phyloP scores from a whole-genome alignment of 1,139 yeast genomes.

The Suhomyces chickasaworum region DNA sequence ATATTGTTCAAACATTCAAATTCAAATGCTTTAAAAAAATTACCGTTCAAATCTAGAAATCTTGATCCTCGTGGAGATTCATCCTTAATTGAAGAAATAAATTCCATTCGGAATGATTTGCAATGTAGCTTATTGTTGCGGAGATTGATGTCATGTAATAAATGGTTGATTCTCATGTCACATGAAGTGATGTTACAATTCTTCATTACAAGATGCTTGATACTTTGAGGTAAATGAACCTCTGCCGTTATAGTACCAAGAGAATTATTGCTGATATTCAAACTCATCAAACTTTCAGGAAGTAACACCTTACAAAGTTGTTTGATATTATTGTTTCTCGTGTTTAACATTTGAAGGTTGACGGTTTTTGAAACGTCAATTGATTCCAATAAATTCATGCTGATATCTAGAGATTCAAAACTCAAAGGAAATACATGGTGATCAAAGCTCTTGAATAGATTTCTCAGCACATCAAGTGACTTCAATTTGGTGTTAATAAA shows the following conservation, averaged over 20 bases:
- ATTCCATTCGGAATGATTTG: constrained; percentile 9
- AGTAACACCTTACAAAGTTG: constrained; percentile 3
- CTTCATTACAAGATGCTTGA: constrained; percentile 10
- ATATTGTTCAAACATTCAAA: constrained; percentile 8
- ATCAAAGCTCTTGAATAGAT: constrained; percentile 7
- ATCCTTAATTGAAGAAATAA: neutral
- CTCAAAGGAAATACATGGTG: constrained; percentile 6
- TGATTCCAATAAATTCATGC: constrained; percentile 9
- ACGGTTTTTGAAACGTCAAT: constrained; percentile 1
- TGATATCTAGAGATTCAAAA: constrained; percentile 7
- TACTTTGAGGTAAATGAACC: constrained; percentile 7
- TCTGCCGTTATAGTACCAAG: constrained; percentile 9
- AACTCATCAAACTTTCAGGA: constrained; percentile 5
- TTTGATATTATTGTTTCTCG: constrained; percentile 12
- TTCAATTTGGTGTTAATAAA: constrained; percentile 8
- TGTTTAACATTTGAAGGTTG: constrained; percentile 9
- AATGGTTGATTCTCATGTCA: constrained; percentile 6
- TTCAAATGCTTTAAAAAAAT: constrained; percentile 15
- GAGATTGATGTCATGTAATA: constrained; percentile 8
- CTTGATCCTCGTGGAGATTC: neutral
- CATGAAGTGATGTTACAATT: constrained; percentile 14
- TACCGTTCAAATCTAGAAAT: constrained; percentile 16
- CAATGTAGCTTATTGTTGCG: constrained; percentile 17
- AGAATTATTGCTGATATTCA: constrained; percentile 13
- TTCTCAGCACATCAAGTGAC: constrained; percentile 14